Evolutionary conservation across 192 early-diverging fungal species (phyloP), one percentile per base, ranked within the genome.

Genomic region (Gamsiella multidivaricata): DNA sequence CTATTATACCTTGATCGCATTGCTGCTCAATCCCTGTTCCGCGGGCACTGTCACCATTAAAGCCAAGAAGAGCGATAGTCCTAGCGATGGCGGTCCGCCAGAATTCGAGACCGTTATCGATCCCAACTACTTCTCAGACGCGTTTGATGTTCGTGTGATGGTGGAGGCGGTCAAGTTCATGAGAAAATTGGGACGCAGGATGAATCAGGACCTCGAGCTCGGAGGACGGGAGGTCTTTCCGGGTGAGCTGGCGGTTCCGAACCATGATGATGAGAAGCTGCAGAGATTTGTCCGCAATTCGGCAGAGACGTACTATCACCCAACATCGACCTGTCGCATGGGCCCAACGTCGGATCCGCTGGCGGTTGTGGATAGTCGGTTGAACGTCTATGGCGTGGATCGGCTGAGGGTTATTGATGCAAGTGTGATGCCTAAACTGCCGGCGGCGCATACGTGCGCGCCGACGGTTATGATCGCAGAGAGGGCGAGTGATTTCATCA

Each of bases 401-500:
- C 49, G 47, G 4, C 55, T 80, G 25, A 28, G 78, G 14, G 69
- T 71, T 6, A 61, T 65, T n/a, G 78, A 80, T 56, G 45, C 69
- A 18, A 71, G 69, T 45, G 63, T 67, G 37, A 65, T 73, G 46
- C 62, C 57, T 36, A 65, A 75, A 54, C 32, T 75, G 1, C 53
- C 61, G 5, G 71, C 63, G 22, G 63, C 55, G 10, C 71, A 66
- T 31, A 65, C 71, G 3, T 75, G 71, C 34, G 63, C 71, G 0
- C 57, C 71, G 7, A 66, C 63, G 4, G 71, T 75, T 10, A 65
- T 75, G 71, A 66, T 75, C 46, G 71, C 63, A 18, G 71, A 75
- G 46, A 28, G 54, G 15, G 60, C 60, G 3, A 61, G 60, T 37
- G 69, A 72, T 39, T 39, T 57, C 8, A 72, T 72, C 34, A 72